Evolutionary conservation across 495 filamentous ascomycete genomes (phyloP).

Genomic region (Parmelia sp.): DNA sequence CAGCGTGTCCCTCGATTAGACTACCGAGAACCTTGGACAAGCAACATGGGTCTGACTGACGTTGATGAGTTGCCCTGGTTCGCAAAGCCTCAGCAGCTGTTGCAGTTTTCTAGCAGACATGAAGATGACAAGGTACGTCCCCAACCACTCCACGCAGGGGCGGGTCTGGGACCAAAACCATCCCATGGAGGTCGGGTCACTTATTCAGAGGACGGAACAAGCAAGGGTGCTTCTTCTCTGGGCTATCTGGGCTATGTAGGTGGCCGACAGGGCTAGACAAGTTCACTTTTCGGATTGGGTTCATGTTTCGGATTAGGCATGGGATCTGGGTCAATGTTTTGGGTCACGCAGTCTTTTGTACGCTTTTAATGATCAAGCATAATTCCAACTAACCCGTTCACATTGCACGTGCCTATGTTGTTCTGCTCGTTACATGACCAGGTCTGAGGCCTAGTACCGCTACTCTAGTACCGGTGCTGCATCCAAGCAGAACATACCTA

Average conservation of each 20-base stretch:
- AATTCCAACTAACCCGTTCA: neutral
- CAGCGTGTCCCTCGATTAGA: constrained; percentile 2
- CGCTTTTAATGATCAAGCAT: neutral
- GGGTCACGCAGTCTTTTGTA: neutral
- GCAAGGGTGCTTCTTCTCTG: neutral
- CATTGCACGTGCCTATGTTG: neutral
- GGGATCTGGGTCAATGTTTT: neutral
- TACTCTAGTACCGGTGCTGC: neutral
- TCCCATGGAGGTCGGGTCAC: neutral
- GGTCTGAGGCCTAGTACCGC: neutral
- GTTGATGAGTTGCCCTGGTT: neutral
- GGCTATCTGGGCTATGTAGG: neutral
- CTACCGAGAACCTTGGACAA: neutral
- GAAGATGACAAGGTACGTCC: neutral
- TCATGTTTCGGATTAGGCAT: neutral
- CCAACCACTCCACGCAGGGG: too few species aligned
- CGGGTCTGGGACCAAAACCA: too few species aligned
- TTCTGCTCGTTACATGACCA: neutral
- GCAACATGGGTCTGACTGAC: neutral
- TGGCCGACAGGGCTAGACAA: neutral
- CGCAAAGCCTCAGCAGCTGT: neutral
- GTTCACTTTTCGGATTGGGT: neutral
- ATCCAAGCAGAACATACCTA: neutral
- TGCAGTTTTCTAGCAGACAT: neutral
- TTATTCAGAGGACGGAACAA: too few species aligned